Evolutionary conservation across 108 stramenopile genomes (phyloP), one percentile per base, ranked within the genome.

Genomic region (Aureococcus anophagefferens): DNA sequence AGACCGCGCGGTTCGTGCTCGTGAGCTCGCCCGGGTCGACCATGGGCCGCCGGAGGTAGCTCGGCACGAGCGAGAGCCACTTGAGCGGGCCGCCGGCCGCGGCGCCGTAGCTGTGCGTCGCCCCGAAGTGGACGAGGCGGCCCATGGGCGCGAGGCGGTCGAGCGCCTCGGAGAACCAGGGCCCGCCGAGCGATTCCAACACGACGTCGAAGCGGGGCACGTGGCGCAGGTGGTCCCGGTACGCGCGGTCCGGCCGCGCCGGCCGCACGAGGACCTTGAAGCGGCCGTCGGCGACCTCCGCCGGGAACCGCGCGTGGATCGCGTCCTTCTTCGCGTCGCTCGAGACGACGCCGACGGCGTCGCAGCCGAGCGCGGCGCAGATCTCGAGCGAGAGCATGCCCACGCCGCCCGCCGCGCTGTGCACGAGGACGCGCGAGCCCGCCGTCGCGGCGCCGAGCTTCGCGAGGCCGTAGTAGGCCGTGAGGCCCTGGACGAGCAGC

Each of bases 401-500:
- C 63, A 33, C 40, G 31, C 68, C 68, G 18, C 68, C 68, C 3
- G 71, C 71, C 13, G 73, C 73, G 5, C 46, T 62, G 35, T 74
- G 67, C 9, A 74, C 73, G 14, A 74, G 73, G 30, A 65, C 71
- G 5, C 32, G 31, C n/a, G 33, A 64, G 11, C 64, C 71, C 17
- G 32, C n/a, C 18, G 28, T 30, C 33, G 64, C 31, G 30, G 18
- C 64, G 25, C 71, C 71, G 62, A 72, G 71, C 36, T 72, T 34
- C 36, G 30, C 32, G 64, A 72, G 72, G 18, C 65, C 67, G 30
- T 66, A 70, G 36, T 63, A 71, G 28, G 77, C 79, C 31, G 83
- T 84, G 15, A 84, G 68, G 11, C 71, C 77, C 62, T 84, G 72
- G 25, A 79, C 84, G 14, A 77, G 44, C 62, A 81, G 76, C 5